These are phyloP conservation scores for Kokia cookei DNA, from an alignment of 441 rosid species.

Conservation along the genomic window DNA sequence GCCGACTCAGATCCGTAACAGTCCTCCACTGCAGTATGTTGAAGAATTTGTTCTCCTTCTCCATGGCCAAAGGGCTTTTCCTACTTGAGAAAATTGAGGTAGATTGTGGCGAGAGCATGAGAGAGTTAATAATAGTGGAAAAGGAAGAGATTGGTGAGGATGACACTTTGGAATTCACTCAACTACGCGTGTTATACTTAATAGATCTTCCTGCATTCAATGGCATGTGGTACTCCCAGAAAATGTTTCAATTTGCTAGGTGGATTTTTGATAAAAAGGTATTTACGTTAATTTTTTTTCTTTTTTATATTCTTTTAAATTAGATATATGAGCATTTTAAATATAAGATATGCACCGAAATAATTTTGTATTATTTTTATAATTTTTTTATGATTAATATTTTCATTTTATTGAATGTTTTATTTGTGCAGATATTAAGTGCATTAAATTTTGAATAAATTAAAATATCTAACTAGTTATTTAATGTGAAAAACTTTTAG, in stretches of 20 bases:
- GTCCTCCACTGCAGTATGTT: not conserved
- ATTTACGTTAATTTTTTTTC: not conserved
- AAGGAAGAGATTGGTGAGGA: not conserved
- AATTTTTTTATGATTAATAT: no score
- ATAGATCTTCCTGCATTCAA: fast-evolving
- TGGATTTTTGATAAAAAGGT: not conserved
- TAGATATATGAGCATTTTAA: no score
- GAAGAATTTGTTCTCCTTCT: conserved; percentile 13
- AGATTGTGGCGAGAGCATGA: not conserved
- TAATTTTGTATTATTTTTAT: no score
- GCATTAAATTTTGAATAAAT: no score
- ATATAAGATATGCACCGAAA: no score
- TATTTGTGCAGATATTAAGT: no score
- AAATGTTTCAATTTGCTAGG: not conserved
- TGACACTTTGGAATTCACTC: not conserved
- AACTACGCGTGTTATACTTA: not conserved
- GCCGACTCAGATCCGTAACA: not conserved
- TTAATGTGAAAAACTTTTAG: no score
- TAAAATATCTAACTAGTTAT: no score
- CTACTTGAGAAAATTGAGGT: conserved; percentile 4
- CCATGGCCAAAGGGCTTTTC: not conserved
- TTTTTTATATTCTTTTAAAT: not conserved
- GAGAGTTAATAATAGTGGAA: not conserved
- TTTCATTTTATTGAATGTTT: no score
- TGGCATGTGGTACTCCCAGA: no score